These are phyloP conservation scores for Tylopilus sp. DNA, from an alignment of 768 basidiomycete species.

Conservation along the genomic window DNA sequence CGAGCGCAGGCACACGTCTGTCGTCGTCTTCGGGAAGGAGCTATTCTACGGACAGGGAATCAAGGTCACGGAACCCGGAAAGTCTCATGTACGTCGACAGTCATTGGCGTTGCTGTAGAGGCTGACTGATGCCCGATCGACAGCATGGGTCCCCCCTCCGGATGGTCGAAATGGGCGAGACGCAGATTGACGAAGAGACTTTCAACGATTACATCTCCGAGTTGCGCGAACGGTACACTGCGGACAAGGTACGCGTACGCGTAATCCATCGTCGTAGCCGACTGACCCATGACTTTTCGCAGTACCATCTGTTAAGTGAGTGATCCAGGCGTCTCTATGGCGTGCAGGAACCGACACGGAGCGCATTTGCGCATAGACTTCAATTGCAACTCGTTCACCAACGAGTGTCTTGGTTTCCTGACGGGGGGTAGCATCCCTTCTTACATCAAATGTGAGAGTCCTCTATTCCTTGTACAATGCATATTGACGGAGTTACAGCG, in stretches of 20 bases:
- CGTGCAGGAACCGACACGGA: neutral
- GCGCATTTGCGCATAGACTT: slow-evolving; percentile 53
- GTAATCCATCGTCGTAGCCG: neutral
- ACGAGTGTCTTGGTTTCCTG: slow-evolving; percentile 81
- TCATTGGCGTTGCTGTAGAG: too few species aligned
- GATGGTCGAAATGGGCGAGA: slow-evolving; percentile 73
- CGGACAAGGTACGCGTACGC: slow-evolving; percentile 66
- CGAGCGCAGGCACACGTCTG: slow-evolving; percentile 78
- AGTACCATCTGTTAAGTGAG: slow-evolving; percentile 86
- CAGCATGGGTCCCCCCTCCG: slow-evolving; percentile 77
- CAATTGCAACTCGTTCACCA: slow-evolving; percentile 95
- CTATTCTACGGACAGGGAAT: slow-evolving; percentile 92
- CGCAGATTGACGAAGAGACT: slow-evolving; percentile 77
- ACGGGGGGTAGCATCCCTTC: slow-evolving; percentile 79
- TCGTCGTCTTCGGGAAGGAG: slow-evolving; percentile 85
- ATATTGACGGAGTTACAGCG: slow-evolving; percentile 39
- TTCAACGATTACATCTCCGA: slow-evolving; percentile 81
- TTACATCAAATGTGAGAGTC: slow-evolving; percentile 67
- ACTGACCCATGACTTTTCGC: neutral
- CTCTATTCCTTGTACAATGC: neutral
- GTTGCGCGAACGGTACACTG: slow-evolving; percentile 78
- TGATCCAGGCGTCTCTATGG: neutral
- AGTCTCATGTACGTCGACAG: slow-evolving; percentile 72
- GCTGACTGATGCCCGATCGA: neutral
- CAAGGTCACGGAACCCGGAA: slow-evolving; percentile 62